Base-by-base conservation (phyloP, 2,329 filamentous ascomycete genomes). In the Penicillium polonicum region DNA sequence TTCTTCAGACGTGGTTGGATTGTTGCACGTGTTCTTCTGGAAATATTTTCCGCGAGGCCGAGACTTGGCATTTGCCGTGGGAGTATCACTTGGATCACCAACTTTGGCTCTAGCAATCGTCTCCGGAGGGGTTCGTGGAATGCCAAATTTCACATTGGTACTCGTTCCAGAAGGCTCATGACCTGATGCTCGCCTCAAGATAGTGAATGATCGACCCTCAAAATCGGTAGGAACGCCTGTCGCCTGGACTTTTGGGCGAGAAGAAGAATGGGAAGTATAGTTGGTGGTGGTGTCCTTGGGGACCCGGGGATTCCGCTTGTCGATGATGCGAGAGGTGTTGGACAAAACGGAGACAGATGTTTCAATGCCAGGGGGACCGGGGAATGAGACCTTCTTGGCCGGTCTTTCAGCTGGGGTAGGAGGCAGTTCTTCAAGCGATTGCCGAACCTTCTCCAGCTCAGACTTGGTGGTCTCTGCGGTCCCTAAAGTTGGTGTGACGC, bases 1-100 rank as follows among this genome's bases (percentile, higher is more conserved):
- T 31, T 63, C 69, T 42, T 74, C 71, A 0, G 68, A 70, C 15
- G 64, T 55, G 21, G 42, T 58, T 21, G 52, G 48, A n/a, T 69
- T 66, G n/a, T 52, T 50, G 27, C 45, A 39, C 15, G 33, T 19
- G 12, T 44, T 19, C 9, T 33, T 23, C 35, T 42, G 50, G 25
- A 48, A 21, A 12, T 46, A 15, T 39, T 59, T 60, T 9, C 38
- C 25, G 27, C 38, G 50, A 25, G 48, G 43, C n/a, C 48, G 48
- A 21, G 29, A 29, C 45, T 59, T 61, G 33, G 9, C 9, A 23
- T 51, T 59, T 49, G 35, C 31, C 12, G 48, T 58, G 33, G 52
- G 43, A 12, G 57, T 57, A 8, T 54, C 46, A 9, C 33, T 43
- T 36, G 31, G 19, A 44, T 36, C 42, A 19, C 41, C 41, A 19